Percentiles rank a stretch among this genome's conserved stretches.
Evolutionary conservation across 2,329 filamentous ascomycete species (phyloP).

Genomic region (Nemania sp.): DNA sequence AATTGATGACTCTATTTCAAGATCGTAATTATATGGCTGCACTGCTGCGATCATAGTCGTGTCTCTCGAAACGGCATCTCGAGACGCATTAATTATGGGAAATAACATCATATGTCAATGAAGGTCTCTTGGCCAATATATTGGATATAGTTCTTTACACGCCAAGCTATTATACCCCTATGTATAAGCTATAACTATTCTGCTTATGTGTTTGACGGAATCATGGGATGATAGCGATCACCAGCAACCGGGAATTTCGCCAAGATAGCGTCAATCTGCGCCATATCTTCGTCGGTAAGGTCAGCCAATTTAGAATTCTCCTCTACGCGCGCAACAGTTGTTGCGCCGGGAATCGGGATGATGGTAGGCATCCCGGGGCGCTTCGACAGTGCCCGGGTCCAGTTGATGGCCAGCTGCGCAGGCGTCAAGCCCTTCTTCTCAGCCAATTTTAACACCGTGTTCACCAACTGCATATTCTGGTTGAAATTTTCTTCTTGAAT

Average conservation of each 20-base stretch:
- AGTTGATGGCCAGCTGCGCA: conserved; percentile 69
- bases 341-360: conserved; percentile 69
- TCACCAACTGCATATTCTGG: conserved; percentile 65
- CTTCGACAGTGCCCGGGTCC: conserved; percentile 56
- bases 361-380: conserved; percentile 58
- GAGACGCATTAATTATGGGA: too few species aligned
- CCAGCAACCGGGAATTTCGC: conserved; percentile 52
- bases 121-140: too few species aligned
- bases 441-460: conserved; percentile 60
- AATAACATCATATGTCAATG: too few species aligned
- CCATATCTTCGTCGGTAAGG: conserved; percentile 54
- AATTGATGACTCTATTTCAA: too few species aligned
- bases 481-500: conserved; percentile 63
- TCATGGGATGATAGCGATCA: conserved; percentile 11
- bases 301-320: conserved; percentile 61
- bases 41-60: too few species aligned
- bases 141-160: too few species aligned
- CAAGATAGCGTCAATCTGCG: conserved; percentile 53
- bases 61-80: too few species aligned
- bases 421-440: conserved; percentile 61
- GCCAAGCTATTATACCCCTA: too few species aligned
- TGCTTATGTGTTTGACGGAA: conserved; percentile 14
- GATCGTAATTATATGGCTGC: too few species aligned
- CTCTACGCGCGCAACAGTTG: conserved; percentile 55
- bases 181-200: too few species aligned